These are phyloP conservation scores for Gossypioides kirkii DNA, from an alignment of 345 rosid genomes.

Conservation along the genomic window DNA sequence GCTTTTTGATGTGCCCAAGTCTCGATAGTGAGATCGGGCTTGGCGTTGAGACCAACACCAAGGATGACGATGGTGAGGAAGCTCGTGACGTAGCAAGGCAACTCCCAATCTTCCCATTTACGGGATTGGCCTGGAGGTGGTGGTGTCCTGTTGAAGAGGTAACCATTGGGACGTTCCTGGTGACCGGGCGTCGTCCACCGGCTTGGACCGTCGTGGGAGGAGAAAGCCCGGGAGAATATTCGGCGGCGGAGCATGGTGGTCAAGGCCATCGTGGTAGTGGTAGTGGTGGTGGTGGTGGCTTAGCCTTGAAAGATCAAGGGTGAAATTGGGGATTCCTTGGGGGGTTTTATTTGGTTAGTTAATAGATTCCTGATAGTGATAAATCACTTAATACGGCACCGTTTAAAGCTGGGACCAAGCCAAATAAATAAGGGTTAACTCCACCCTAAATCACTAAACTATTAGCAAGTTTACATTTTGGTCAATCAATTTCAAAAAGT, in stretches of 20 bases:
- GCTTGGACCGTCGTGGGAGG: slow-evolving; percentile 63
- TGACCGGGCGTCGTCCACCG: slow-evolving; percentile 86
- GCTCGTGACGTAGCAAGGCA: slow-evolving; percentile 97
- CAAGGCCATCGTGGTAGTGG: slow-evolving; percentile 26
- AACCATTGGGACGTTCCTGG: slow-evolving; percentile 88
- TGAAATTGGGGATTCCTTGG: neutral
- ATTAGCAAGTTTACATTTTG: too few species aligned
- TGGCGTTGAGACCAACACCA: slow-evolving; percentile 95
- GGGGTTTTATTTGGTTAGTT: neutral
- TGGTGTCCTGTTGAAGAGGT: slow-evolving; percentile 75
- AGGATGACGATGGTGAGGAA: slow-evolving; percentile 89
- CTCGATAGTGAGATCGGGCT: slow-evolving; percentile 98
- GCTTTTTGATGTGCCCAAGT: slow-evolving; percentile 99
- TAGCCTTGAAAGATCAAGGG: neutral
- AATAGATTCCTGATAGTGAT: neutral
- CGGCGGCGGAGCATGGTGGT: slow-evolving; percentile 63
- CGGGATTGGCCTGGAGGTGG: slow-evolving; percentile 76
- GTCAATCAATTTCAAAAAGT: too few species aligned
- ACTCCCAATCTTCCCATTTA: slow-evolving; percentile 99
- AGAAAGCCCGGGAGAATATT: slow-evolving; percentile 36
- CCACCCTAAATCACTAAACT: too few species aligned
- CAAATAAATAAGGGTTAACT: too few species aligned
- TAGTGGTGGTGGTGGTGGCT: neutral
- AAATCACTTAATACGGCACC: neutral
- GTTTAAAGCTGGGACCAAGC: neutral